These are phyloP conservation scores for Xanthoconium separans DNA, from an alignment of 1,284 basidiomycete species.

Conservation along the genomic window DNA sequence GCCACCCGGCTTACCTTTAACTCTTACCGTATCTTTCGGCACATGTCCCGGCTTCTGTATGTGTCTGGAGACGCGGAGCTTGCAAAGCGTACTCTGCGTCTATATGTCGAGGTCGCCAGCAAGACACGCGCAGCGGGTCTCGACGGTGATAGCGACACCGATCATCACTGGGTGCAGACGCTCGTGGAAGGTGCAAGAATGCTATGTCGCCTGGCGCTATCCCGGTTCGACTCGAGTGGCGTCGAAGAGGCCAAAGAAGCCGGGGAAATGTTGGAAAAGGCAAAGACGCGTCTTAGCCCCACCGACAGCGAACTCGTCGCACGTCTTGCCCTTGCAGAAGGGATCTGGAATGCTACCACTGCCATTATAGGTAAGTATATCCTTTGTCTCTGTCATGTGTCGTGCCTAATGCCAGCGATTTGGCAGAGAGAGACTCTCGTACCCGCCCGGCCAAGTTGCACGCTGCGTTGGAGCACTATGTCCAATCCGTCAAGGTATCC, in stretches of 20 bases:
- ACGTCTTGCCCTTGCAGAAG: slow-evolving; percentile 62
- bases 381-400: background rate
- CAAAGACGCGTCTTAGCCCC: slow-evolving; percentile 48
- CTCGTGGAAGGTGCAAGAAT: slow-evolving; percentile 75
- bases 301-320: slow-evolving; percentile 51
- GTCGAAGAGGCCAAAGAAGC: slow-evolving; percentile 62
- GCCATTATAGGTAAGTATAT: slow-evolving; percentile 54
- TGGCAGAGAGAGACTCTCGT: slow-evolving; percentile 61
- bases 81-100: slow-evolving; percentile 71
- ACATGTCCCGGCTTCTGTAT: slow-evolving; percentile 74
- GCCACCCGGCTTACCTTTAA: slow-evolving; percentile 90
- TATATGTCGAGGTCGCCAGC: slow-evolving; percentile 84
- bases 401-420: background rate
- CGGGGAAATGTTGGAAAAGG: slow-evolving; percentile 53
- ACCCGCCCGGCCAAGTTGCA: slow-evolving; percentile 60
- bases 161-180: slow-evolving; percentile 67
- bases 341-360: slow-evolving; percentile 60
- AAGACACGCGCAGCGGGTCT: slow-evolving; percentile 54
- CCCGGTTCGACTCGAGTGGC: slow-evolving; percentile 32
- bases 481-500: slow-evolving; percentile 51
- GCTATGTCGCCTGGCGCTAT: slow-evolving; percentile 55
- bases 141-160: slow-evolving; percentile 54
- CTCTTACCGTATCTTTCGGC: slow-evolving; percentile 78
- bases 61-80: slow-evolving; percentile 63
- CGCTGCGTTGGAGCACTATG: slow-evolving; percentile 59